Evolutionary conservation across 2,329 filamentous ascomycete species (phyloP), one percentile per base, ranked within the genome.

Genomic region (Epichloe gansuensis): DNA sequence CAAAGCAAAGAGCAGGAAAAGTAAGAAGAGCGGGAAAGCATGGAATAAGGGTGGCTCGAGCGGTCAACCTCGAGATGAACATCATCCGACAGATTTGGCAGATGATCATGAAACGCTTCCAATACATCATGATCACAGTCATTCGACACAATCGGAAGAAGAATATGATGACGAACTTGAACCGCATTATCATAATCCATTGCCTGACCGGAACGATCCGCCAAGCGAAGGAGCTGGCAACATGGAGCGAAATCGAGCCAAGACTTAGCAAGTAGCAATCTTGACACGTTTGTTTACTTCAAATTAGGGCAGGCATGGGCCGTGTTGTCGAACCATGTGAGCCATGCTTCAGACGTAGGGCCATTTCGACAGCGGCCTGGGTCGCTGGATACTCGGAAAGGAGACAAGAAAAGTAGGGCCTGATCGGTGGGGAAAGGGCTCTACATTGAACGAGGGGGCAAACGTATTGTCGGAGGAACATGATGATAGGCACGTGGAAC

Each of bases 1-100:
- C 23, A 95, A 95, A 72, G 88, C 90, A 73, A 95, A 95, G 72
- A 86, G 86, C 50, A 80, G 90, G 35, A 96, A 95, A 71, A 85
- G 83, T 49, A 95, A 88, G 74, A 96, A 95, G 72, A 77, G 78
- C 28, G 80, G 74, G 59, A 95, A 93, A 67, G 53, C 60, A 12
- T 52, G 59, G 6, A 54, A 55, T 12, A 66, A 63, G 53, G 63
- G 61, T n/a, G 58, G 58, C 5, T 60, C 64, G 5, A 59, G 53
- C n/a, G 49, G 48, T 9, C 56, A 57, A 15, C 58, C 62, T n/a
- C 57, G 53, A 37, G 48, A 60, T 8, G 58, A 58, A 13, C 61
- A 64, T 41, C 52, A 54, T 23, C 61, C 59, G 11, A 35, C 52
- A 3, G 57, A 62, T 28, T 54, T 61, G 8, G 55, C 62, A 28